These are phyloP conservation scores for Scenedesmus sp. DNA, from an alignment of 163 green algal species.

Conservation along the genomic window DNA sequence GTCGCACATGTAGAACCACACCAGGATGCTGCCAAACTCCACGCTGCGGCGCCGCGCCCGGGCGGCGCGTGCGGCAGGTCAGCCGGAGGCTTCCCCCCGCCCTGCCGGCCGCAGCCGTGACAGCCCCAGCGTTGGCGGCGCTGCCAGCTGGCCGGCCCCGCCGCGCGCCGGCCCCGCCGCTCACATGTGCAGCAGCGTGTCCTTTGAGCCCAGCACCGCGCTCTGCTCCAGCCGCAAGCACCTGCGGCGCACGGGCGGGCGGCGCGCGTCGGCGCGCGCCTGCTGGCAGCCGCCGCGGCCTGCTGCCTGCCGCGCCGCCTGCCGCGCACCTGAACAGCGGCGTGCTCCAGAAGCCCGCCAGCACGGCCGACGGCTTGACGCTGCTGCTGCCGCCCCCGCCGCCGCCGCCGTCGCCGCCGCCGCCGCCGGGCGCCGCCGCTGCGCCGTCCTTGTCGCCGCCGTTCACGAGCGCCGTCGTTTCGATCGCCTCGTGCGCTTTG, in stretches of 20 bases:
- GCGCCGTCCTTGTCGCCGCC: not conserved
- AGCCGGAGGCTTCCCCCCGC: too few relatives aligned
- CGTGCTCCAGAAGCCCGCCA: constrained; percentile 16
- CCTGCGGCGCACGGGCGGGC: constrained; percentile 14
- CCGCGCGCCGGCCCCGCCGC: not conserved
- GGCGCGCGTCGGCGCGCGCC: too few relatives aligned
- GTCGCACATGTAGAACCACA: constrained; percentile 91
- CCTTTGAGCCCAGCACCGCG: constrained; percentile 19
- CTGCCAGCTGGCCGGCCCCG: too few relatives aligned
- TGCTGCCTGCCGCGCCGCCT: too few relatives aligned
- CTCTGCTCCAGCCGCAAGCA: constrained; percentile 27
- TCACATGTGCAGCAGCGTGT: constrained; percentile 40
- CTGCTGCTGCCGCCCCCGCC: too few relatives aligned
- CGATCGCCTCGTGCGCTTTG: constrained; percentile 23
- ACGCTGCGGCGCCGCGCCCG: too few relatives aligned
- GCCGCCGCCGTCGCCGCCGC: too few relatives aligned
- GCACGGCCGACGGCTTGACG: not conserved
- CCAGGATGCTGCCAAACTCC: constrained; percentile 85
- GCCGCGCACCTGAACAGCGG: constrained; percentile 8
- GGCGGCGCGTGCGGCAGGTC: too few relatives aligned
- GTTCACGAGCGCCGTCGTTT: constrained; percentile 9
- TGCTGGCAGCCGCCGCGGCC: too few relatives aligned
- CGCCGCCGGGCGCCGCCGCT: too few relatives aligned
- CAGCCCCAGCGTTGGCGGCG: too few relatives aligned
- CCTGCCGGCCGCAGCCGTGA: too few relatives aligned